These are phyloP conservation scores for Phaeotremella skinneri DNA, from an alignment of 768 basidiomycete species.

Conservation along the genomic window DNA sequence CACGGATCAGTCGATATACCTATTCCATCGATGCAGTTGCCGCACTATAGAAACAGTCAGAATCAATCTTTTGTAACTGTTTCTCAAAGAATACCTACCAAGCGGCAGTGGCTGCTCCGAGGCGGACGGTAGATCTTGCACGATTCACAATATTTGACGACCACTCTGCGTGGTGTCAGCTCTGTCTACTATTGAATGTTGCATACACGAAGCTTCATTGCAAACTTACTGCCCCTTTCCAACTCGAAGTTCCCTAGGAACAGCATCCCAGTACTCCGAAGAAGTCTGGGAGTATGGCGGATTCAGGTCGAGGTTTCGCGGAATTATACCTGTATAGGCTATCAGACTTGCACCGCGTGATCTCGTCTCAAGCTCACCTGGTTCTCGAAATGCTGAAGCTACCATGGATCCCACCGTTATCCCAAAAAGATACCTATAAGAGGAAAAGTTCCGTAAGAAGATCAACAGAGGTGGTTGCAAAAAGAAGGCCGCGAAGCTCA, in stretches of 20 bases:
- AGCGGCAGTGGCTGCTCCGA: constrained; percentile 89
- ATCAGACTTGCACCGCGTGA: constrained; percentile 59
- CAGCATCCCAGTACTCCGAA: constrained; percentile 58
- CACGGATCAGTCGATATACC: constrained; percentile 86
- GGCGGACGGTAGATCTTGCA: constrained; percentile 92
- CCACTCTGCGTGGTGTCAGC: constrained; percentile 59
- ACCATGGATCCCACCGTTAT: constrained; percentile 32
- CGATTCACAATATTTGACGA: constrained; percentile 89
- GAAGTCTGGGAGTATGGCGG: constrained; percentile 67
- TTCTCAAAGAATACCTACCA: constrained; percentile 59
- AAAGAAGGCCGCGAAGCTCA: constrained; percentile 62
- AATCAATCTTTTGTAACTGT: constrained; percentile 3
- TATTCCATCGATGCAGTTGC: constrained; percentile 94
- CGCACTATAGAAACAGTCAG: constrained; percentile 62
- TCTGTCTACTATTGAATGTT: background rate
- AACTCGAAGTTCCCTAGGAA: constrained; percentile 74
- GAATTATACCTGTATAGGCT: constrained; percentile 82
- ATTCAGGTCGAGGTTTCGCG: constrained; percentile 78
- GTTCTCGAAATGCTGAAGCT: constrained; percentile 39
- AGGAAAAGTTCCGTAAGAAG: background rate
- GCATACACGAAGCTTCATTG: too few species aligned
- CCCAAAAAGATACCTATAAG: constrained; percentile 35
- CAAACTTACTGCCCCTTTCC: constrained; percentile 68
- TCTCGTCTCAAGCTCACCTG: constrained; percentile 24
- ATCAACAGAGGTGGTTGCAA: constrained; percentile 63